These are phyloP conservation scores for Diutina siamensis DNA, from an alignment of 1,139 yeast genomes.

Conservation along the genomic window DNA sequence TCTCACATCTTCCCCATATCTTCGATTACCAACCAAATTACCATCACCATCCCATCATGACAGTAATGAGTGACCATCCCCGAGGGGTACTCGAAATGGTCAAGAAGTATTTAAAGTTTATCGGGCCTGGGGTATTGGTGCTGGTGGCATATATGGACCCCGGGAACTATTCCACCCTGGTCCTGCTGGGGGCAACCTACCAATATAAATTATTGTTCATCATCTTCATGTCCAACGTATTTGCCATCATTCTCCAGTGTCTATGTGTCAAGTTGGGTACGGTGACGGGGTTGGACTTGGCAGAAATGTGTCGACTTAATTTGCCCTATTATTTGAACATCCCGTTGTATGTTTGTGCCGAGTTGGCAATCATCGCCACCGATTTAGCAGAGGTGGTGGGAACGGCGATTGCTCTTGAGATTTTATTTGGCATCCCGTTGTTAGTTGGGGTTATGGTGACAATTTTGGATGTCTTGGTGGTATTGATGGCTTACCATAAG, in stretches of 20 bases:
- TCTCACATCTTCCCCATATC: not conserved
- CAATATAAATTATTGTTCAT: conserved; percentile 75
- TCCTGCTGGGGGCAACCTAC: conserved; percentile 78
- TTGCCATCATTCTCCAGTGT: conserved; percentile 80
- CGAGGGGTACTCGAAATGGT: not conserved
- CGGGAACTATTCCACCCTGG: conserved; percentile 92
- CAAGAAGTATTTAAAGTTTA: conserved; percentile 42
- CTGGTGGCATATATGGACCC: conserved; percentile 97
- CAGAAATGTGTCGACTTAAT: conserved; percentile 62
- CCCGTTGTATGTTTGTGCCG: conserved; percentile 51
- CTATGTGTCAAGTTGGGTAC: conserved; percentile 80
- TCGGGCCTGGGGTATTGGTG: conserved; percentile 93
- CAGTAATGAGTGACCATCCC: too few species aligned
- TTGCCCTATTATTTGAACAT: conserved; percentile 48
- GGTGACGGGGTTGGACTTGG: conserved; percentile 67
- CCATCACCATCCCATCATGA: too few species aligned
- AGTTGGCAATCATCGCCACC: conserved; percentile 67
- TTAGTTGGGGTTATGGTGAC: conserved; percentile 59
- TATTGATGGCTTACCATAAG: conserved; percentile 58
- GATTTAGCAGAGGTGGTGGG: conserved; percentile 80
- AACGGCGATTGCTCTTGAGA: conserved; percentile 64
- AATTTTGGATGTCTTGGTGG: conserved; percentile 58
- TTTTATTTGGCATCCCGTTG: conserved; percentile 55
- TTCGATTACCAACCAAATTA: not conserved
- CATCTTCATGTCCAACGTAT: conserved; percentile 67